phyloP scores from a whole-genome alignment of 352 stramenopile species.

The Globisporangium spinosum region DNA sequence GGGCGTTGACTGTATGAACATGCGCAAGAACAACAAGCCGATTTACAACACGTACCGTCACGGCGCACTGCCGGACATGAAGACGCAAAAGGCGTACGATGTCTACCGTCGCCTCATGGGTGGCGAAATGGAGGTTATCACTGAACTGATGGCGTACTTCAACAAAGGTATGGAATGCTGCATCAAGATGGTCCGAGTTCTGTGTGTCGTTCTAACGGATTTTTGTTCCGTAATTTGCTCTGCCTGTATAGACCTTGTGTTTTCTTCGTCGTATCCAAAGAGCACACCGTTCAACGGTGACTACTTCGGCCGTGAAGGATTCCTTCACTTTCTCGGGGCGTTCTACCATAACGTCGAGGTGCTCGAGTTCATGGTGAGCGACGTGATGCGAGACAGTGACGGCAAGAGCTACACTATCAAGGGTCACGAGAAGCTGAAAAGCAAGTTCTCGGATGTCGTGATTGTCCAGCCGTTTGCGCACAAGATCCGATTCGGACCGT shows the following conservation, averaged over 20 bases:
- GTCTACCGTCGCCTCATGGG: slow-evolving; percentile 61
- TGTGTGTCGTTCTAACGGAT: no score
- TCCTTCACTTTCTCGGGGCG: slow-evolving; percentile 71
- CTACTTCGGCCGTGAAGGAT: slow-evolving; percentile 82
- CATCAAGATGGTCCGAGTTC: background rate
- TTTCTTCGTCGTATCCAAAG: slow-evolving; percentile 81
- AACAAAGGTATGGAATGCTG: slow-evolving; percentile 54
- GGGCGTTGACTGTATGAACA: slow-evolving; percentile 72
- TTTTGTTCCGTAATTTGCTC: no score
- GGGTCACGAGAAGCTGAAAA: slow-evolving; percentile 78
- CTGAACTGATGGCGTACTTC: slow-evolving; percentile 79
- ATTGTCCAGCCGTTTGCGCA: slow-evolving; percentile 77
- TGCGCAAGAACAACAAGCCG: slow-evolving; percentile 80
- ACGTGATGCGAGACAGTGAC: slow-evolving; percentile 54
- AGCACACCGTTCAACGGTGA: slow-evolving; percentile 72
- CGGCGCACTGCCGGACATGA: slow-evolving; percentile 66
- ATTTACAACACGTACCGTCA: slow-evolving; percentile 81
- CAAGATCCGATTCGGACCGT: slow-evolving; percentile 72
- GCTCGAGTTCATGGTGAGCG: slow-evolving; percentile 71
- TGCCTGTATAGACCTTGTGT: slow-evolving; percentile 57
- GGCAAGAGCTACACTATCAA: slow-evolving; percentile 74
- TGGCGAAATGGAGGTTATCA: slow-evolving; percentile 47
- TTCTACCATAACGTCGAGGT: slow-evolving; percentile 81
- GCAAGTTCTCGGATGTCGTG: slow-evolving; percentile 66
- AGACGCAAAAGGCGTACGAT: slow-evolving; percentile 77